Evolutionary conservation across 2,329 filamentous ascomycete genomes (phyloP).

Genomic region (Xylaria sp.): DNA sequence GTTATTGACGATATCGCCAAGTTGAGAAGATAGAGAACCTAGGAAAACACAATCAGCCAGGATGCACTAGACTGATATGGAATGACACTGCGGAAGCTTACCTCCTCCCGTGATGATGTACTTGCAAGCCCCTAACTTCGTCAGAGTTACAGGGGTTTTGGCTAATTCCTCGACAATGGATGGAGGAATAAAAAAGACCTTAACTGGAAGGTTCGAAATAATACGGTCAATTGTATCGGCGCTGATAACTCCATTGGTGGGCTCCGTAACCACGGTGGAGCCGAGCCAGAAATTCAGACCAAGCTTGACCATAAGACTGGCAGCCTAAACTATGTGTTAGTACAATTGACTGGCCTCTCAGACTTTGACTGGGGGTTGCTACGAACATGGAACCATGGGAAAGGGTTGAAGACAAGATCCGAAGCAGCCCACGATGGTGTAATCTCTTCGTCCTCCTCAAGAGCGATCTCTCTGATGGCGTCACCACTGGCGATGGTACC

Average conservation of each 20-base stretch:
- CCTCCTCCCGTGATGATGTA: slow-evolving; percentile 44
- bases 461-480: slow-evolving; percentile 40
- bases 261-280: slow-evolving; percentile 42
- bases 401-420: slow-evolving; percentile 43
- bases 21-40: slow-evolving; percentile 41
- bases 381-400: slow-evolving; percentile 44
- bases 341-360: background rate
- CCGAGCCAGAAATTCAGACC: slow-evolving; percentile 43
- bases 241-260: slow-evolving; percentile 43
- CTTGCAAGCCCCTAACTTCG: slow-evolving; percentile 40
- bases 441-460: slow-evolving; percentile 41
- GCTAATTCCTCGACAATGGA: slow-evolving; percentile 43
- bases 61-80: background rate
- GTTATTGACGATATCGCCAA: slow-evolving; percentile 41
- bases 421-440: slow-evolving; percentile 40
- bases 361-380: background rate
- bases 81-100: slow-evolving; percentile 8
- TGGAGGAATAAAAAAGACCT: slow-evolving; percentile 42
- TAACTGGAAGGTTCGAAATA: slow-evolving; percentile 42
- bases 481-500: slow-evolving; percentile 43
- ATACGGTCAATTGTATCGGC: slow-evolving; percentile 43
- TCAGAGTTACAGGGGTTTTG: slow-evolving; percentile 38
- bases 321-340: slow-evolving; percentile 33
- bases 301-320: slow-evolving; percentile 44
- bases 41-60: background rate